Percentiles rank a stretch among this genome's conserved stretches.
Conservation (phyloP, 805 yeast genomes). For the Saturnispora gosingensis region DNA sequence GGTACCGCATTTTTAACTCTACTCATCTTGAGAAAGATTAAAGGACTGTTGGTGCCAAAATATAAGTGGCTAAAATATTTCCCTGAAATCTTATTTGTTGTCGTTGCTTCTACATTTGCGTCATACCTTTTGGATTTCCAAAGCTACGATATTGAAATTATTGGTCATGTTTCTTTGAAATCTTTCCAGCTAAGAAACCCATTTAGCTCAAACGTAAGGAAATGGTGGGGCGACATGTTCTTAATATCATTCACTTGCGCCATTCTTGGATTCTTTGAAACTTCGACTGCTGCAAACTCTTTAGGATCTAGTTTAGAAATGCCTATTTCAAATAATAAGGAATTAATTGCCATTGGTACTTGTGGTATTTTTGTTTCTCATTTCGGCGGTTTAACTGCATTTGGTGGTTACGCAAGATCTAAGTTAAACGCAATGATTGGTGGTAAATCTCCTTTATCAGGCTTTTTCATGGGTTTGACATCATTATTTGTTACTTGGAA, state of each 20-base stretch:
- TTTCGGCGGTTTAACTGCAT: slow-evolving; percentile 72
- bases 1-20: slow-evolving; percentile 39
- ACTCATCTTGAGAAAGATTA: slow-evolving; percentile 33
- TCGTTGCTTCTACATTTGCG: slow-evolving; percentile 47
- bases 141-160: slow-evolving; percentile 47
- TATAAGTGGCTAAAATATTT: slow-evolving; percentile 46
- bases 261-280: slow-evolving; percentile 82
- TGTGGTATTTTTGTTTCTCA: slow-evolving; percentile 55
- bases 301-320: slow-evolving; percentile 64
- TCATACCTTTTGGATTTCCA: slow-evolving; percentile 41
- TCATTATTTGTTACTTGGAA: slow-evolving; percentile 58
- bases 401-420: slow-evolving; percentile 94
- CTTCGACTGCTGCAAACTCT: slow-evolving; percentile 86
- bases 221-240: slow-evolving; percentile 45
- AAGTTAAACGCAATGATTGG: slow-evolving; percentile 83
- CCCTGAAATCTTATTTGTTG: slow-evolving; percentile 82
- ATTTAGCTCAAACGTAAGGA: slow-evolving; percentile 35
- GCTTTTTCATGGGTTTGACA: slow-evolving; percentile 68
- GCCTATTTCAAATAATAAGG: slow-evolving; percentile 79
- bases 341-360: slow-evolving; percentile 79
- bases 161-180: slow-evolving; percentile 57
- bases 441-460: slow-evolving; percentile 79
- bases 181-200: slow-evolving; percentile 51
- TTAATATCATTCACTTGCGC: slow-evolving; percentile 73
- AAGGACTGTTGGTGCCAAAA: slow-evolving; percentile 28